Percentiles rank a stretch among this genome's conserved stretches.
These are phyloP conservation scores for Colletotrichum trifolii DNA, from an alignment of 2,329 filamentous ascomycete species.

Conservation along the genomic window DNA sequence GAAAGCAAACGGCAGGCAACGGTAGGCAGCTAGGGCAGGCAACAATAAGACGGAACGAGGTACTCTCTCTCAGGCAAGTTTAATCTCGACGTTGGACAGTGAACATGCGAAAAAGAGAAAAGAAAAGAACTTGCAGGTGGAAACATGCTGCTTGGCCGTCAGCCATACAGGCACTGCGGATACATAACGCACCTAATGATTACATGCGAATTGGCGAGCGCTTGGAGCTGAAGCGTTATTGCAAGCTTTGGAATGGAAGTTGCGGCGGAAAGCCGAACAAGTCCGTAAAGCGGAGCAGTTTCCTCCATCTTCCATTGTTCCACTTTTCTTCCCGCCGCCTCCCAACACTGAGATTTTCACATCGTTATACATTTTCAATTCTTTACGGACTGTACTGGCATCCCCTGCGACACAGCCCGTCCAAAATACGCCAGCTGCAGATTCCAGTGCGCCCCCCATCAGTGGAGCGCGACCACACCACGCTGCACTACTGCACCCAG, in stretches of 20 bases:
- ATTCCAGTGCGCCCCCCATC: slow-evolving; percentile 6
- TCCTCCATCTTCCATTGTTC: not conserved
- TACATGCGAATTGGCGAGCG: too few relatives aligned
- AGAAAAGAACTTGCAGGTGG: too few relatives aligned
- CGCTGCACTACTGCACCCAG: slow-evolving; percentile 13
- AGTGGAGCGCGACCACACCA: slow-evolving; percentile 6
- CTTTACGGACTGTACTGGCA: too few relatives aligned
- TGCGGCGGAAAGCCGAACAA: not conserved
- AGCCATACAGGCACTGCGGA: not conserved
- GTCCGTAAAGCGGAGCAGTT: not conserved
- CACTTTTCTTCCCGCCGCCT: slow-evolving; percentile 4
- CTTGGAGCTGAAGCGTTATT: too few relatives aligned
- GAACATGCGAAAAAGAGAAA: too few relatives aligned
- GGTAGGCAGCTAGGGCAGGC: not conserved
- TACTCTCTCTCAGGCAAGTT: not conserved
- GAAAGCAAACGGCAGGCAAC: not conserved
- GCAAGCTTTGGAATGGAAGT: too few relatives aligned
- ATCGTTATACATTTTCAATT: slow-evolving; percentile 1
- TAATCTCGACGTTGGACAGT: too few relatives aligned
- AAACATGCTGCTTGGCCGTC: too few relatives aligned
- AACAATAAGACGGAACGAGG: not conserved
- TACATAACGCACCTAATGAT: not conserved
- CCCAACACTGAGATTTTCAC: not conserved
- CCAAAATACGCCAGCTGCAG: slow-evolving; percentile 23
- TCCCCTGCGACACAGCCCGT: too few relatives aligned